Base-by-base conservation (phyloP, 306 rosid species). In the Gastrolobium bilobum region DNA sequence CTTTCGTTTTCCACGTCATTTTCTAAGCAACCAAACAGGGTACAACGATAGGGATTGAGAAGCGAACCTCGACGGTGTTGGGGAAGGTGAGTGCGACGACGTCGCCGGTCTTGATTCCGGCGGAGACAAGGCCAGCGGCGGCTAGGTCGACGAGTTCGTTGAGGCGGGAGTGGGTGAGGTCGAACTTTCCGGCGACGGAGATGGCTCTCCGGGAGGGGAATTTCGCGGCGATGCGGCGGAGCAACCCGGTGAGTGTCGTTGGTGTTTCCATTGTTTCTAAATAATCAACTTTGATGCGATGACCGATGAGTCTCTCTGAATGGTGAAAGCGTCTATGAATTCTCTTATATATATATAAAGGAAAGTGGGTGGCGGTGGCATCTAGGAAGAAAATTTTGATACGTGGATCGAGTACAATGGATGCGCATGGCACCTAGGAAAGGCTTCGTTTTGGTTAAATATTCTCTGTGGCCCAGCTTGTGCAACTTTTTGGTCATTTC, bases 11-110 rank as follows among this genome's bases (percentile, higher is more conserved):
- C 42, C 13, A 30, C 35, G 3, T 8, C 4, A 0, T 20, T 77
- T 71, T 66, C 72, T 37, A 4, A 42, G 59, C 10, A n/a, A 14
- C n/a, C 59, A 75, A 57, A 56, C 38, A 1, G 26, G 26, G 26
- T 20, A 20, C 0, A 20, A 20, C 26, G 26, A 50, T 11, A 34
- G 10, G 30, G 14, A 10, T 42, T 8, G 4, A 34, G 26, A 11
- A 42, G 3, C 37, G 38, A 10, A 91, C 98, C 95, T 91, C 98
- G 68, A 95, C 72, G 79, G 89, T 67, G 78, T 95, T 95, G 15
- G 92, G 91, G 82, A 92, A 95, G 65, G 97, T 89, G 67, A 95
- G 99, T 8, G 96, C 96, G 53, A 92, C 89, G 72, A 89, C 94
- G 46, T 95, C 96, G 73, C 86, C 87, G 37, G 87, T 83, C 20